Percentiles rank a stretch among this genome's conserved stretches.
These are phyloP conservation scores for Thielaviopsis ethacetica DNA, from an alignment of 2,329 filamentous ascomycete genomes.

Conservation along the genomic window DNA sequence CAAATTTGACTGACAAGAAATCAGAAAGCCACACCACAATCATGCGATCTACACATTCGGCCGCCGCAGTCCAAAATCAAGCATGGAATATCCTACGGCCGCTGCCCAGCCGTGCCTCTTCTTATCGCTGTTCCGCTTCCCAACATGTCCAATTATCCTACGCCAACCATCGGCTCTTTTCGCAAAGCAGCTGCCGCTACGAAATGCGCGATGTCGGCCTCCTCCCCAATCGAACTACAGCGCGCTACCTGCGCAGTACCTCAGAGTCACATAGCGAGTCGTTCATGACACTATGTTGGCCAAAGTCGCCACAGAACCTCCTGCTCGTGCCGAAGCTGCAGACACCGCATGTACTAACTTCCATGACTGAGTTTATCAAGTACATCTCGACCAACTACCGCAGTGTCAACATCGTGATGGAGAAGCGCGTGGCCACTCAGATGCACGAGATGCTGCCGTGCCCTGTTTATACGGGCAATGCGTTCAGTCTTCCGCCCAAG, in stretches of 20 bases:
- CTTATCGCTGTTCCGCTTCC: background rate
- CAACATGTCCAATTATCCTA: background rate
- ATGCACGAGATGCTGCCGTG: conserved; percentile 57
- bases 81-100: background rate
- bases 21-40: background rate
- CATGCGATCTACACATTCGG: background rate
- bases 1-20: background rate
- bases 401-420: conserved; percentile 65
- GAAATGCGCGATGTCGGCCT: conserved; percentile 33
- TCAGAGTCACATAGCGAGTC: conserved; percentile 26
- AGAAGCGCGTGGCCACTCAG: conserved; percentile 54
- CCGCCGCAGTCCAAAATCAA: background rate
- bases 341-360: conserved; percentile 33
- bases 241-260: conserved; percentile 42
- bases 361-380: conserved; percentile 40
- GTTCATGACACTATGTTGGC: conserved; percentile 38
- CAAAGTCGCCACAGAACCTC: conserved; percentile 37
- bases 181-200: conserved; percentile 26
- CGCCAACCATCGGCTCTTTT: conserved; percentile 26
- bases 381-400: conserved; percentile 72
- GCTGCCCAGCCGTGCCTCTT: background rate
- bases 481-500: conserved; percentile 51
- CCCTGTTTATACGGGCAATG: conserved; percentile 48
- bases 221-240: conserved; percentile 40
- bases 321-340: conserved; percentile 43